Evolutionary conservation across 2,329 filamentous ascomycete genomes (phyloP).

Genomic region (Xylariaceae sp.): DNA sequence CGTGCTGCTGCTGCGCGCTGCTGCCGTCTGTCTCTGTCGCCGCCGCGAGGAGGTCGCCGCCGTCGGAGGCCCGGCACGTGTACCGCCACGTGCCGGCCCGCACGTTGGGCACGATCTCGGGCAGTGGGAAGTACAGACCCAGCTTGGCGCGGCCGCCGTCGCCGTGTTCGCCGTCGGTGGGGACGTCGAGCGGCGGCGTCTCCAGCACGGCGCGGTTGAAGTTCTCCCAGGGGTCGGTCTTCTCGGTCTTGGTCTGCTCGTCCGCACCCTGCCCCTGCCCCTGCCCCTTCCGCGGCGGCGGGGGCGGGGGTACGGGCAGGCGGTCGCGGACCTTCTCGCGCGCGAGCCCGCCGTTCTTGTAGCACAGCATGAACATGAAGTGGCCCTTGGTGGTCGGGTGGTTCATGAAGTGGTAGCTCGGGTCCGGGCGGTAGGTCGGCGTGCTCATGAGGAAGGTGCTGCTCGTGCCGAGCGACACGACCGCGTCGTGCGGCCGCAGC

Average conservation of each 20-base stretch:
- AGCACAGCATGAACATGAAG: constrained; percentile 99
- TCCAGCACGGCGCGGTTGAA: constrained; percentile 70
- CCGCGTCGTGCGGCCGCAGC: constrained; percentile 79
- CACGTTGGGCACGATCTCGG: constrained; percentile 92
- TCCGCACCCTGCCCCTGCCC: neutral
- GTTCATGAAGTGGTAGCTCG: constrained; percentile 95
- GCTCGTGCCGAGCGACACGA: constrained; percentile 88
- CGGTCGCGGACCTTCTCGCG: constrained; percentile 82
- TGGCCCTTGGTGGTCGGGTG: constrained; percentile 83
- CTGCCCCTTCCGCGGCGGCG: constrained; percentile 17
- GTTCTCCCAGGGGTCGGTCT: constrained; percentile 55
- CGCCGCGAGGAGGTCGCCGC: constrained; percentile 20
- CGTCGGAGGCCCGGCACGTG: constrained; percentile 50
- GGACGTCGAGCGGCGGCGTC: constrained; percentile 61
- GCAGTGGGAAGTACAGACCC: constrained; percentile 90
- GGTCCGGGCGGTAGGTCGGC: constrained; percentile 80
- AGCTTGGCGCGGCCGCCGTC: constrained; percentile 64
- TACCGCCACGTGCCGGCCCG: constrained; percentile 82
- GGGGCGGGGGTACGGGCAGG: constrained; percentile 48
- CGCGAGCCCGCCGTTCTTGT: constrained; percentile 94
- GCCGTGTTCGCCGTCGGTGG: constrained; percentile 23
- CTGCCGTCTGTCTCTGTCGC: neutral
- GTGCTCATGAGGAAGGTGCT: constrained; percentile 98
- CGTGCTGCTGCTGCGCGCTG: neutral
- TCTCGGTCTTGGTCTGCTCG: neutral